phyloP scores from a whole-genome alignment of 306 rosid species.

The Glycine soja region DNA sequence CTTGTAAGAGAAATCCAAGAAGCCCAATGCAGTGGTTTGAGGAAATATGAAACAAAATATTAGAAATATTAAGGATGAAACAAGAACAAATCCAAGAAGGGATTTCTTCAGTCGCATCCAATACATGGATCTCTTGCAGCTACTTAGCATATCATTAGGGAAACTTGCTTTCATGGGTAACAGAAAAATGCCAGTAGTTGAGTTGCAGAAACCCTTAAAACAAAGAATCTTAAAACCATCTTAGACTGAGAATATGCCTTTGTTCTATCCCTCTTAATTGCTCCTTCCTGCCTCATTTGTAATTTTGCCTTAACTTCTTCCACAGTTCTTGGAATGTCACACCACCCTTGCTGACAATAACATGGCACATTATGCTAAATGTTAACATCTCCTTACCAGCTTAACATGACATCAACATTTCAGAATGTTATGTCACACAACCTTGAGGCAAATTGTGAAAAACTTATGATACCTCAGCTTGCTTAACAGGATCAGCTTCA shows the following conservation, averaged over 20 bases:
- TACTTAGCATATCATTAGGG: constrained; percentile 68
- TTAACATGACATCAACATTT: neutral
- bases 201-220: too few relatives aligned
- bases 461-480: constrained; percentile 66
- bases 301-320: constrained; percentile 73
- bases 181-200: constrained; percentile 79
- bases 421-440: constrained; percentile 29
- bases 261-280: constrained; percentile 76
- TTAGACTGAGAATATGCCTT: constrained; percentile 66
- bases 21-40: constrained; percentile 51
- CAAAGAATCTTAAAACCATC: too few relatives aligned
- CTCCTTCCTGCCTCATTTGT: constrained; percentile 74
- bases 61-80: constrained; percentile 54
- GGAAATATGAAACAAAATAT: constrained; percentile 62
- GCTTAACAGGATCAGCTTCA: constrained; percentile 64
- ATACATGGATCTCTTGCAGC: constrained; percentile 73
- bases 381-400: constrained; percentile 19
- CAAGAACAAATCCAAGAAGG: constrained; percentile 57
- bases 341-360: constrained; percentile 77
- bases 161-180: constrained; percentile 84
- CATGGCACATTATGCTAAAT: neutral
- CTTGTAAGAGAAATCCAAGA: constrained; percentile 55
- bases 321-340: constrained; percentile 72
- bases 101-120: constrained; percentile 72
- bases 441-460: constrained; percentile 15